Base-by-base conservation (phyloP, 148 eudicot species). In the Tetragonia tetragonoides region DNA sequence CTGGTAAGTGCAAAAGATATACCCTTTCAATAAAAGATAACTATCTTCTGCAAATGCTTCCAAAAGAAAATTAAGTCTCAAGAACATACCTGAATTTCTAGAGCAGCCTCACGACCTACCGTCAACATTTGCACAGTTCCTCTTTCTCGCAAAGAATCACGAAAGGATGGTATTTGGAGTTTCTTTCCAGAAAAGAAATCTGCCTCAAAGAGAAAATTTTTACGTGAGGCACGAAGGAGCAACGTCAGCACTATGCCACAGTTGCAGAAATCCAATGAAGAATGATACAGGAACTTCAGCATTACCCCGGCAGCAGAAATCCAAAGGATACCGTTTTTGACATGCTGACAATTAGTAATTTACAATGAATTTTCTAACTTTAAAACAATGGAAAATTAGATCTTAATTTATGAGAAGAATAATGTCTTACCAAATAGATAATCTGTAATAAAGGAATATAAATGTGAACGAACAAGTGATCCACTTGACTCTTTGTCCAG, bases 261-360 rank as follows among this genome's bases (percentile, higher is more conserved):
- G 86, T 63, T 79, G 87, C 87, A 90, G 83, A 87, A 85, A 86
- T 86, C 82, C 86, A 87, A 87, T 73, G 86, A 84, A 87, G 90
- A 83, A 83, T 83, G 86, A 88, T 79, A 86, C 83, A 80, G 92
- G 88, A 87, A 87, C 89, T 87, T 86, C 91, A 88, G 94, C 92
- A 87, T 91, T 92, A 93, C 97, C 97, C 89, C 97, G 90, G 97
- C 99, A 93, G 90, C 97, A 93, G 84, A 86, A 88, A 78, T 91
- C 97, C 94, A 90, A 87, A 87, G 89, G 90, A 87, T 88, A 86
- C 88, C 87, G 89, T 86, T 87, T 95, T 88, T 89, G 89, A 87
- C 77, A 91, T 85, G 96, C 98, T 95, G 98, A 87, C 96, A 95
- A 92, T 92, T 88, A 88, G 95, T 87, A 87, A 90, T 90, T 90